Percentiles rank a stretch among this genome's conserved stretches.
Conservation (phyloP, 495 filamentous ascomycete genomes). For the Lasiosphaeria hispida region DNA sequence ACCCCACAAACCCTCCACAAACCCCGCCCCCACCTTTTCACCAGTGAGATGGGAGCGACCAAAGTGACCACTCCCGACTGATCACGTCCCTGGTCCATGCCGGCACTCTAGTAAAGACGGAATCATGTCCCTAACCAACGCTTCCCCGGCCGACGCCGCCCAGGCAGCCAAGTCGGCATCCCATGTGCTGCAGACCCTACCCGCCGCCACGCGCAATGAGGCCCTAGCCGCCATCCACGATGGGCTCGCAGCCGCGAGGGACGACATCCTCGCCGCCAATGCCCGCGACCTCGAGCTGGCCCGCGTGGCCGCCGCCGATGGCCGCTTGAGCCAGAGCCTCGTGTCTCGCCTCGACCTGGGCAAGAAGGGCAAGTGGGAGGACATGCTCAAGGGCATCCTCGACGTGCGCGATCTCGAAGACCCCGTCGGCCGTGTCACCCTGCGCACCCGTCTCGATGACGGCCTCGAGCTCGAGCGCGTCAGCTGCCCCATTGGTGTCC, state of each 20-base stretch:
- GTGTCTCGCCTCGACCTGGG: constrained; percentile 87
- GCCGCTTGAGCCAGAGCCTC: constrained; percentile 76
- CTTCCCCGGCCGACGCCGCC: constrained; percentile 63
- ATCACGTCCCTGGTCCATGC: no score
- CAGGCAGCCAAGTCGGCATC: constrained; percentile 68
- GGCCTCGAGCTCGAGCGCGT: constrained; percentile 80
- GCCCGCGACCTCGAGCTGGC: constrained; percentile 74
- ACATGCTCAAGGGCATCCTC: constrained; percentile 94
- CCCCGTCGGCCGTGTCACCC: constrained; percentile 82
- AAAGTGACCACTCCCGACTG: no score
- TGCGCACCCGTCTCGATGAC: constrained; percentile 86
- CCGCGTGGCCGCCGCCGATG: constrained; percentile 64
- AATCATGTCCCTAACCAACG: constrained; percentile 74
- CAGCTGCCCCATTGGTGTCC: constrained; percentile 90
- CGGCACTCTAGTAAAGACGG: no score
- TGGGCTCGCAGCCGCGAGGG: constrained; percentile 63
- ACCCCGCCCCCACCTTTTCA: constrained; percentile 2
- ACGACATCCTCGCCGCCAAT: constrained; percentile 82
- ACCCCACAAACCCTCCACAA: constrained; percentile 2
- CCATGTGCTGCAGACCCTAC: constrained; percentile 63
- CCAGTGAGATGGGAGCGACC: no score
- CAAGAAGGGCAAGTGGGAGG: constrained; percentile 87
- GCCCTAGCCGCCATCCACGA: constrained; percentile 79
- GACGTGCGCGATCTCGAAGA: constrained; percentile 85
- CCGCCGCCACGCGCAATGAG: constrained; percentile 67